Conservation (phyloP, 305 asterid species). For the Fraxinus sp. region DNA sequence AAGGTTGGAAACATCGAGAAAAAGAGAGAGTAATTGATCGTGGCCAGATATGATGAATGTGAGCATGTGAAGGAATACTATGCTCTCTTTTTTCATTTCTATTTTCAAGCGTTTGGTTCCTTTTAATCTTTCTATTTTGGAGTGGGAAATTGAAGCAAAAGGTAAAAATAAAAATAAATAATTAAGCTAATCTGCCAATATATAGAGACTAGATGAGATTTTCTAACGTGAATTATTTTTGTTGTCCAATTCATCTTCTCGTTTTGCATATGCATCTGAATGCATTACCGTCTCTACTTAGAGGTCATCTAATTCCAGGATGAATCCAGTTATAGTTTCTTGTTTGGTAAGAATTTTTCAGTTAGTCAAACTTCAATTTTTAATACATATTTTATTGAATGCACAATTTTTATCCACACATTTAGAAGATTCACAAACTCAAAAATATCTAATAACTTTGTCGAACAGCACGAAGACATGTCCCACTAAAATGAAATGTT, state of each 20-base stretch:
- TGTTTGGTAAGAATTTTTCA: neutral
- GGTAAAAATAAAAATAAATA: no score
- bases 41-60: constrained; percentile 45
- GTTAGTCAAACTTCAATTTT: neutral
- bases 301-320: no score
- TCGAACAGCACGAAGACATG: neutral
- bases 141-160: no score
- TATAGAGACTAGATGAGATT: no score
- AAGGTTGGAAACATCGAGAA: constrained; percentile 36
- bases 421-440: no score
- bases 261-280: no score
- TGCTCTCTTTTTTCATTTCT: neutral
- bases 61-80: constrained; percentile 32
- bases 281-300: no score
- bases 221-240: no score
- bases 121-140: no score
- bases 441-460: neutral
- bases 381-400: no score
- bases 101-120: neutral
- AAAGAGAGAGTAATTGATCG: constrained; percentile 21
- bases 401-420: neutral
- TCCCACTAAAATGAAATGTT: neutral
- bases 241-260: no score
- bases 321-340: neutral
- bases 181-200: no score